A percentile compares a stretch with the other conserved stretches of the same genome.
Evolutionary conservation across 768 basidiomycete genomes (phyloP).

Genomic region (Astraeus odoratus): DNA sequence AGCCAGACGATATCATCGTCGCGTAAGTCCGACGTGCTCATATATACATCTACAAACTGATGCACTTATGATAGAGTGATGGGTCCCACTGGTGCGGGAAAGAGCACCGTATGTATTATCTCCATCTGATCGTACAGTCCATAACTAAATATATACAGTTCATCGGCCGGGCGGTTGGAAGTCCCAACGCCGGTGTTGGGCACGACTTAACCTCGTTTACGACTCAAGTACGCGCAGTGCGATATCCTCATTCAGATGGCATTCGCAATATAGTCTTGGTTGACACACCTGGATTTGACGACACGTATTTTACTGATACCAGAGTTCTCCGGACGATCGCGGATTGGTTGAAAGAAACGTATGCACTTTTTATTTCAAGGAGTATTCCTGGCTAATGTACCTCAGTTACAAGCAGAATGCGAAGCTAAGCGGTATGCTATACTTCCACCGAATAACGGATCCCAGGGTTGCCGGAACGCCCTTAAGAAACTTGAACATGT

Average conservation of each 20-base stretch:
- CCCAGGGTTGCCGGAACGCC: conserved; percentile 21
- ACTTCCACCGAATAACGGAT: conserved; percentile 20
- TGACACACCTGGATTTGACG: conserved; percentile 21
- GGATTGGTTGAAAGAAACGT: conserved; percentile 23
- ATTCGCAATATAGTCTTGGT: conserved; percentile 9
- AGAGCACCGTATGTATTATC: conserved; percentile 20
- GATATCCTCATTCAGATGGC: conserved; percentile 15
- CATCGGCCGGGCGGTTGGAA: background rate
- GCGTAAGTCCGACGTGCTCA: background rate
- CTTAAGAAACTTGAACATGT: conserved; percentile 25
- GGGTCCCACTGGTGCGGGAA: conserved; percentile 25
- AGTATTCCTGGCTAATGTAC: background rate
- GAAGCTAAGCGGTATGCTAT: conserved; percentile 26
- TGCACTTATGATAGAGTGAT: conserved; percentile 15
- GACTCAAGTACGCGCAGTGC: conserved; percentile 10
- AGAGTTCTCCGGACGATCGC: conserved; percentile 21
- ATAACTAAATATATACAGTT: background rate
- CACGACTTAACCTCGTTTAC: conserved; percentile 19
- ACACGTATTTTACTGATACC: conserved; percentile 17
- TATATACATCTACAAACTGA: background rate
- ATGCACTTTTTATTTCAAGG: conserved; percentile 1
- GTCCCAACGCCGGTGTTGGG: background rate
- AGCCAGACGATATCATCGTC: conserved; percentile 6
- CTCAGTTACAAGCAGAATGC: conserved; percentile 19
- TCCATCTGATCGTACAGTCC: background rate